A percentile compares a stretch with the other conserved stretches of the same genome.
Conservation (phyloP, 2,329 filamentous ascomycete genomes). For the Berkeleyomyces basicola region DNA sequence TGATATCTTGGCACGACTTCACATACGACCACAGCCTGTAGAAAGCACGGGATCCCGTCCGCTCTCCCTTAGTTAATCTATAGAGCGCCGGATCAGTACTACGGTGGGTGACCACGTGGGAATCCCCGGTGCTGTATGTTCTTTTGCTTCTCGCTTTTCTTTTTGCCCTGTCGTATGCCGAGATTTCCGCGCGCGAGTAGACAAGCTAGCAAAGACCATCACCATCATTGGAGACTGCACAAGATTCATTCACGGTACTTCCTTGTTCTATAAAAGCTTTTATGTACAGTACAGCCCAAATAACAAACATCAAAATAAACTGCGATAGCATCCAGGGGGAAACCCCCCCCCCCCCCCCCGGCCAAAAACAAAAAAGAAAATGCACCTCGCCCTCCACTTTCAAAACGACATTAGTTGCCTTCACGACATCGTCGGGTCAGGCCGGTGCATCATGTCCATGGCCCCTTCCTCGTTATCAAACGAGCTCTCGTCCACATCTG, state of each 20-base stretch:
- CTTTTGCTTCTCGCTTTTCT: neutral
- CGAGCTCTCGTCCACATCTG: slow-evolving; percentile 15
- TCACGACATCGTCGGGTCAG: neutral
- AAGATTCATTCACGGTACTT: too few species aligned
- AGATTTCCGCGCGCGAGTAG: too few species aligned
- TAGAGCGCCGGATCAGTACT: slow-evolving; percentile 10
- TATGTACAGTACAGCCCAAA: neutral
- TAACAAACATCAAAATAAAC: neutral
- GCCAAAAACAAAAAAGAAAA: neutral
- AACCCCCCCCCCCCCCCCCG: too few species aligned
- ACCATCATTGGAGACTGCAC: too few species aligned
- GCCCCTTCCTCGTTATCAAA: slow-evolving; percentile 19
- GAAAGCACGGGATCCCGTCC: slow-evolving; percentile 11
- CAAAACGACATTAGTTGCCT: neutral
- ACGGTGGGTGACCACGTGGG: slow-evolving; percentile 10
- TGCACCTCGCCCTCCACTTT: neutral
- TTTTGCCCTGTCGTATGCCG: neutral
- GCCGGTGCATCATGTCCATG: slow-evolving; percentile 18
- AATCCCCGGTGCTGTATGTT: slow-evolving; percentile 6
- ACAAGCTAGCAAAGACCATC: too few species aligned
- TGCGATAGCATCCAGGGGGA: neutral
- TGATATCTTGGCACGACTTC: neutral
- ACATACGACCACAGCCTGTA: slow-evolving; percentile 13
- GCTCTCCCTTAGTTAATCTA: slow-evolving; percentile 8
- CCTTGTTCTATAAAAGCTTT: neutral